Base-by-base conservation (phyloP, 257 asterid genomes). In the Avicennia marina region DNA sequence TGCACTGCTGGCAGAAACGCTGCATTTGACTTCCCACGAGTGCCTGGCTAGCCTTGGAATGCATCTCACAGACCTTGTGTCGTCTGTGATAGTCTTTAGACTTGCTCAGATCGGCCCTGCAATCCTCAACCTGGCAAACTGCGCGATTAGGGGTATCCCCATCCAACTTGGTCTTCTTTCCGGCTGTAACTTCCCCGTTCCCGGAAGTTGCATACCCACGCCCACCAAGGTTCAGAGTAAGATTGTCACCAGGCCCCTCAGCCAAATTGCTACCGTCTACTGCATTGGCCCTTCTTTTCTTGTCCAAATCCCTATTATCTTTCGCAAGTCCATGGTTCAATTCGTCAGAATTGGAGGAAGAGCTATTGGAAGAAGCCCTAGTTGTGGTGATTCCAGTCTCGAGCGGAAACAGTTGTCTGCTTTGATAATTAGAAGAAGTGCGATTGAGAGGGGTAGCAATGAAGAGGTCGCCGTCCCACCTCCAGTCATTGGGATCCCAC, bases 1-100 rank as follows among this genome's bases (percentile, higher is more conserved):
- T 87, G 69, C 96, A 87, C 83, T 85, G 95, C 77, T 85, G 93
- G 73, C 95, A 85, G 66, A 84, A 88, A 0, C 95, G 83, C 75
- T 85, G 96, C 95, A 87, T 78, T 64, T 76, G 72, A 62, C 78
- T 82, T 16, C 74, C 86, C 3, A 84, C 82, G 32, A 82, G 85
- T 6, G 94, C 94, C 58, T 64, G 70, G 62, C 57, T 77, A 40
- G 87, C 81, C 73, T 84, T 84, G 43, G 95, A 87, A 65, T 82
- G 91, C 77, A 73, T 68, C 81, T 84, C 82, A 63, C 96, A 87
- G 33, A 84, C 96, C 63, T 87, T 87, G 57, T 87, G 96, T 18
- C 94, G 75, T 25, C 91, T 68, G 64, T 84, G 96, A 62, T 87
- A 87, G 53, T 87, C 89, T 63, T 84, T 84, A 2, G 89, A 90